Evolutionary conservation across 192 early-diverging fungal genomes (phyloP).

Genomic region (Podila epigama): DNA sequence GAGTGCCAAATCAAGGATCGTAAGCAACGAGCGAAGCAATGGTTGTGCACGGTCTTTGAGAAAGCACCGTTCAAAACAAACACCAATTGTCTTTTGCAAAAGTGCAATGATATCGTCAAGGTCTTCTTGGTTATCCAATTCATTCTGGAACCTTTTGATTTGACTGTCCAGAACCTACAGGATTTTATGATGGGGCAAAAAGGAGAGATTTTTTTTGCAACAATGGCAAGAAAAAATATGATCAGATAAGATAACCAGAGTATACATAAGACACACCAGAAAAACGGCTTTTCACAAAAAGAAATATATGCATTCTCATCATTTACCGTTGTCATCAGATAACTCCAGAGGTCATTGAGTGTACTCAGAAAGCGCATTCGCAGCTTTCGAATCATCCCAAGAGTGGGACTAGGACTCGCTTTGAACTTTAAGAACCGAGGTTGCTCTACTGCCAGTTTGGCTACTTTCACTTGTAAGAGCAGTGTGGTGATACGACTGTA

Average conservation of each 20-base stretch:
- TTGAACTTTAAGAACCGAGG: slow-evolving; percentile 24
- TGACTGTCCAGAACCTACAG: slow-evolving; percentile 21
- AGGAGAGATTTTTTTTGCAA: too few species aligned
- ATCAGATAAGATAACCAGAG: too few species aligned
- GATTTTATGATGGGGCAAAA: too few species aligned
- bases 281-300: too few species aligned
- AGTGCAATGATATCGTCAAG: slow-evolving; percentile 33
- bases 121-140: slow-evolving; percentile 29
- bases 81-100: slow-evolving; percentile 9
- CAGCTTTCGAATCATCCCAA: slow-evolving; percentile 24
- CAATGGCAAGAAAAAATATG: too few species aligned
- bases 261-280: too few species aligned
- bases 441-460: slow-evolving; percentile 28
- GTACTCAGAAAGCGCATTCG: slow-evolving; percentile 20
- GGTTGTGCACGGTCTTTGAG: slow-evolving; percentile 30
- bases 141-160: slow-evolving; percentile 20
- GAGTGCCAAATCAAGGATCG: slow-evolving; percentile 30
- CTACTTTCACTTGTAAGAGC: slow-evolving; percentile 33
- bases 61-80: slow-evolving; percentile 43
- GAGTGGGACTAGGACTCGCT: not conserved
- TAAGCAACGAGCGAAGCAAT: slow-evolving; percentile 27
- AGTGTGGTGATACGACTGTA: slow-evolving; percentile 31
- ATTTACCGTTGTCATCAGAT: slow-evolving; percentile 47
- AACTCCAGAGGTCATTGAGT: slow-evolving; percentile 44
- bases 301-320: too few species aligned